Evolutionary conservation across 768 basidiomycete genomes (phyloP).

Genomic region (Xanthoconium purpureum): DNA sequence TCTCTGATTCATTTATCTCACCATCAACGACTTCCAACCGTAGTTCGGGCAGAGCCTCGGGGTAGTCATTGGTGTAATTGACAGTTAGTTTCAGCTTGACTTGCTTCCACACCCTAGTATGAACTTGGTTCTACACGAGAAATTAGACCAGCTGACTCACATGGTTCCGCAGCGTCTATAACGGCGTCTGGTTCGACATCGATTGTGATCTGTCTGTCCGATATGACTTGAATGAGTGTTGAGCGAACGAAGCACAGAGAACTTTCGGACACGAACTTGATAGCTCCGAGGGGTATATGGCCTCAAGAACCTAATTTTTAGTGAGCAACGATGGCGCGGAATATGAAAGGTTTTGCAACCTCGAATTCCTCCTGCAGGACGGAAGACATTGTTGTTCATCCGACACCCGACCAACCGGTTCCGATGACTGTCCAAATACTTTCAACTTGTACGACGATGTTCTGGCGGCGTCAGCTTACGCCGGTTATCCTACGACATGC

Average conservation of each 20-base stretch:
- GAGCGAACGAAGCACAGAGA: slow-evolving; percentile 38
- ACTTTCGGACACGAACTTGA: slow-evolving; percentile 65
- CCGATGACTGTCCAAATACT: slow-evolving; percentile 17
- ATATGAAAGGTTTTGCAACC: slow-evolving; percentile 42
- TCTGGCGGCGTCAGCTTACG: slow-evolving; percentile 16
- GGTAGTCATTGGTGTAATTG: slow-evolving; percentile 79
- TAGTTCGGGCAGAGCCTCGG: slow-evolving; percentile 76
- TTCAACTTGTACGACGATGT: slow-evolving; percentile 12
- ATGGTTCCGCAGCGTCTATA: slow-evolving; percentile 53
- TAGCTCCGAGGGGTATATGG: slow-evolving; percentile 93
- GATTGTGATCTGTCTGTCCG: slow-evolving; percentile 78
- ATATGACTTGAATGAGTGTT: slow-evolving; percentile 69
- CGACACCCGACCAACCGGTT: slow-evolving; percentile 25
- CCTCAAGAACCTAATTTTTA: slow-evolving; percentile 74
- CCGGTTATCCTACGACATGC: slow-evolving; percentile 13
- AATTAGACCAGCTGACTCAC: slow-evolving; percentile 36
- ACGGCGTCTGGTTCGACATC: slow-evolving; percentile 84
- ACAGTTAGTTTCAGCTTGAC: slow-evolving; percentile 74
- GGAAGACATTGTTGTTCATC: slow-evolving; percentile 46
- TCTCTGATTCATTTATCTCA: slow-evolving; percentile 58
- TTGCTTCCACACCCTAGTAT: slow-evolving; percentile 36
- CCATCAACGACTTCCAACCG: slow-evolving; percentile 62
- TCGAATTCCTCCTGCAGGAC: slow-evolving; percentile 87
- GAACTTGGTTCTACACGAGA: slow-evolving; percentile 7
- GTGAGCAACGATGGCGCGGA: slow-evolving; percentile 8